Evolutionary conservation across 805 yeast species (phyloP).

Genomic region (Yarrowia deformans): DNA sequence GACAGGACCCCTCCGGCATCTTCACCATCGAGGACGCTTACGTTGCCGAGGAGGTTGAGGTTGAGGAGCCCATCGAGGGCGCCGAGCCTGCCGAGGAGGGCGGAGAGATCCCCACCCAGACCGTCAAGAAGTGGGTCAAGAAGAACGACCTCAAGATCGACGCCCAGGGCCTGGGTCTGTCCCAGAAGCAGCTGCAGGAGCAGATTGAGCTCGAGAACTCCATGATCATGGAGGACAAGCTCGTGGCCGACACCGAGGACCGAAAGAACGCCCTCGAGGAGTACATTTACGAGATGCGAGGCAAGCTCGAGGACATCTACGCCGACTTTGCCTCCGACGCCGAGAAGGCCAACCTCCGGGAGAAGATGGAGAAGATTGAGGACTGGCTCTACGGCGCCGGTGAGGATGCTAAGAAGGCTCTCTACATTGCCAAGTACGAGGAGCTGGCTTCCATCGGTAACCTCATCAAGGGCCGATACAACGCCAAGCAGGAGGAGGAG

Average conservation of each 20-base stretch:
- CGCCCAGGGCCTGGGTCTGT: conserved; percentile 61
- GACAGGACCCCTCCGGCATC: conserved; percentile 97
- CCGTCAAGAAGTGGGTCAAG: conserved; percentile 92
- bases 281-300: conserved; percentile 96
- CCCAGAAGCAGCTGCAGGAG: conserved; percentile 67
- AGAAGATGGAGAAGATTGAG: conserved; percentile 82
- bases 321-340: conserved; percentile 86
- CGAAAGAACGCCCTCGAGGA: conserved; percentile 98
- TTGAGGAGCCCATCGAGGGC: conserved; percentile 84
- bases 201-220: conserved; percentile 83
- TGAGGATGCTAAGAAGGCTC: conserved; percentile 94
- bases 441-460: conserved; percentile 95
- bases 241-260: conserved; percentile 98
- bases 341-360: conserved; percentile 82
- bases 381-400: conserved; percentile 99
- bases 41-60: conserved; percentile 89
- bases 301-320: conserved; percentile 92
- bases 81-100: conserved; percentile 61
- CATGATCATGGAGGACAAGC: conserved; percentile 88
- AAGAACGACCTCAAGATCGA: conserved; percentile 75
- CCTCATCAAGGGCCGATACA: conserved; percentile 92
- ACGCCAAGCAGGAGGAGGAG: conserved; percentile 93
- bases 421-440: conserved; percentile 96
- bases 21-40: conserved; percentile 93
- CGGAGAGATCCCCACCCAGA: conserved; percentile 74